Base-by-base conservation (phyloP, 441 rosid species). In the Pelargonium citronellum region DNA sequence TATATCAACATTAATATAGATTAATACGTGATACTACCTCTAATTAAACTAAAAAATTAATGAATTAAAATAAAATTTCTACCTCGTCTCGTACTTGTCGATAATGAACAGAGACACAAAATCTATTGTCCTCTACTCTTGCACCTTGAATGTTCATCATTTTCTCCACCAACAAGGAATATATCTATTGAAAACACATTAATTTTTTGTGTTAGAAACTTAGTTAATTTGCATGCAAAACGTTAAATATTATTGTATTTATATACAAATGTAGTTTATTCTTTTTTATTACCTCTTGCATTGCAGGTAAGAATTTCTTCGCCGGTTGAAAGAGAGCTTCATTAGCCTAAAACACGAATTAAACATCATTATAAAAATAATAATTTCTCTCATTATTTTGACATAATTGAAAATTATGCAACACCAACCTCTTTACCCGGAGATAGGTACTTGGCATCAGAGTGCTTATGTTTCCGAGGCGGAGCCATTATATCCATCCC, bases 401-500 rank as follows among this genome's bases (percentile, higher is more conserved):
- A 17, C 0, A 0, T 9, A 61, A 1, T 61, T 61, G 64, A 11
- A 22, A 15, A 63, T 70, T 11, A 65, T 16, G 67, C 8, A n/a
- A 83, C 83, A 80, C 74, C 73, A 34, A 9, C 65, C 5, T 69
- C 68, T 3, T 20, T 15, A 64, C 66, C 24, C n/a, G 0, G 37
- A 7, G 65, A 69, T 9, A 7, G 74, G 37, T 30, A 17, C 62
- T 79, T 82, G 1, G 74, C 77, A 67, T 74, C 67, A 1, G 44
- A 19, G 5, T 76, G 49, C 44, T 68, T 77, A 9, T 76, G 70
- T 22, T 62, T 73, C 46, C 30, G 64, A 7, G 77, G 62, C n/a
- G 84, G 84, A 62, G 82, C 82, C 79, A 72, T 8, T 65, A 83
- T 83, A 68, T 83, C 87, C 85, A 83, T 73, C 4, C 87, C 87